phyloP scores from a whole-genome alignment of 2,329 filamentous ascomycete species.

The Aspergillus ochraceoroseus region DNA sequence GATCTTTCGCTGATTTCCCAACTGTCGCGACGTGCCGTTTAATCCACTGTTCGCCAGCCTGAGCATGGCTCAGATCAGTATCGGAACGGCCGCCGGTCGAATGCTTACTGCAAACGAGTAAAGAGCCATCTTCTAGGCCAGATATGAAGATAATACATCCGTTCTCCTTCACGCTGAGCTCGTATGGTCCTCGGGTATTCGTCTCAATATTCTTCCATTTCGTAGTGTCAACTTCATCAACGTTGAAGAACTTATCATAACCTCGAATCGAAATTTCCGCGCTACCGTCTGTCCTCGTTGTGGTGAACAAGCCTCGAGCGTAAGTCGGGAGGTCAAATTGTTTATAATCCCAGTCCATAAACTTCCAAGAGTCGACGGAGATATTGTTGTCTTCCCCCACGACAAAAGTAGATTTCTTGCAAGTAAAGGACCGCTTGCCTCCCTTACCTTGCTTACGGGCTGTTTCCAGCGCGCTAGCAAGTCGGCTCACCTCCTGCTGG shows the following conservation, averaged over 20 bases:
- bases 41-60: conserved; percentile 74
- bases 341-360: conserved; percentile 97
- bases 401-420: conserved; percentile 73
- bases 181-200: conserved; percentile 80
- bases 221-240: conserved; percentile 73
- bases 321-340: conserved; percentile 79
- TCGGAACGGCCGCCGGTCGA: conserved; percentile 80
- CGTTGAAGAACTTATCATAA: conserved; percentile 99
- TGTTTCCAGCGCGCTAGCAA: conserved; percentile 61
- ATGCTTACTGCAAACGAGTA: conserved; percentile 98
- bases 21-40: conserved; percentile 71
- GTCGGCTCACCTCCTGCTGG: conserved; percentile 57
- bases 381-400: conserved; percentile 62
- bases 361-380: conserved; percentile 81
- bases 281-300: conserved; percentile 57
- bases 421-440: conserved; percentile 59
- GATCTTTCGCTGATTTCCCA: conserved; percentile 71
- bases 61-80: conserved; percentile 70
- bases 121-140: conserved; percentile 78
- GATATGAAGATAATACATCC: conserved; percentile 99
- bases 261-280: conserved; percentile 80
- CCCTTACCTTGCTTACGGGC: conserved; percentile 45
- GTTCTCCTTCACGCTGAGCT: conserved; percentile 95
- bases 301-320: conserved; percentile 91
- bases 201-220: conserved; percentile 73